Base-by-base conservation (phyloP, 768 basidiomycete genomes). In the Lactarius vividus region DNA sequence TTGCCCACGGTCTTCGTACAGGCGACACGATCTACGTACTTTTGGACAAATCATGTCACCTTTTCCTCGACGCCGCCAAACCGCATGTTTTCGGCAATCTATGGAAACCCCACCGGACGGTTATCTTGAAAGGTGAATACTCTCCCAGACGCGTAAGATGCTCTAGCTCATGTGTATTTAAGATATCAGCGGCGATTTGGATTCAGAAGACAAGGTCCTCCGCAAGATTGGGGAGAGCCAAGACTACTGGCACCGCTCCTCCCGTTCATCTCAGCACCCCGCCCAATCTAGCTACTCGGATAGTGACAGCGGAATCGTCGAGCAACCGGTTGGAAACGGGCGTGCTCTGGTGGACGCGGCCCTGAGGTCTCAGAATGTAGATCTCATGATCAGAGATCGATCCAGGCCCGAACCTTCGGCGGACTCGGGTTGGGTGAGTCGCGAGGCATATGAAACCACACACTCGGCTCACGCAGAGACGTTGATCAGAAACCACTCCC, bases 91-190 rank as follows among this genome's bases (percentile, higher is more conserved):
- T 40, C 26, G 63, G 63, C 8, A 64, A 64, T 23, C 1, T 64
- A 33, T 64, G 63, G 63, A 53, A 54, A 35, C 63, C 63, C 10
- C 13, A 40, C 11, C 8, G 31, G 37, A 54, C 28, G n/a, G 35
- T 64, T 39, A 64, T 64, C 28, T 52, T 64, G 46, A 64, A 64
- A 53, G 61, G 61, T 62, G 52, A 49, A 28, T 53, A 11, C 8
- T 15, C 29, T 26, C 8, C 10, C 8, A 6, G 20, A 13, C 5
- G 1, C 31, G 23, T 29, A 33, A 15, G n/a, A 26, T 26, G 8
- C 15, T 20, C 26, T 10, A 39, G 37, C 29, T 2, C 49, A 20
- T 1, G 40, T 52, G 28, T 20, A 20, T 52, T 54, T 18, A 53
- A 61, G 60, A 61, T 40, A 3, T 54, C 20, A 6, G 26, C 3